Evolutionary conservation across 148 eudicot species (phyloP).

Genomic region (Persicaria maculosa): DNA sequence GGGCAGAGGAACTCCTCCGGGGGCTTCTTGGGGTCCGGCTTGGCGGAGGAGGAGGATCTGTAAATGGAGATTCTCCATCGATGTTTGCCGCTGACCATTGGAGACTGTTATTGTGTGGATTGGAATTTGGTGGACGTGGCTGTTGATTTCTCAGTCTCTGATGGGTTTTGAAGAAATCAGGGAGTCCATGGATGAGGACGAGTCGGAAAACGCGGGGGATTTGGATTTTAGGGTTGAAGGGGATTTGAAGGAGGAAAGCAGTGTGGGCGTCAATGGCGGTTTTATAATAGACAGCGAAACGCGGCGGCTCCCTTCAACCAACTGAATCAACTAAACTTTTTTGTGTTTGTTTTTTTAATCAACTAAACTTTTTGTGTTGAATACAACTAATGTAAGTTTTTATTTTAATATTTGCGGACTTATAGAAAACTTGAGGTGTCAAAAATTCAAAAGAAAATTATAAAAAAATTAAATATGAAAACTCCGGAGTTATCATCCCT

Average conservation of each 20-base stretch:
- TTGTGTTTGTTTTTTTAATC: not conserved
- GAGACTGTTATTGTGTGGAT: not conserved
- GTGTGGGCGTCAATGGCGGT: not conserved
- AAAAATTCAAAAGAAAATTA: no score
- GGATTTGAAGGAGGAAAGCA: constrained; percentile 6
- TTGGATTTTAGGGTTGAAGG: not conserved
- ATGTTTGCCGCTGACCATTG: constrained; percentile 48
- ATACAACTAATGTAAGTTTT: no score
- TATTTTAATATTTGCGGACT: no score
- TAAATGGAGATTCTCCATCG: constrained; percentile 59
- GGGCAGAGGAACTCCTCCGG: constrained; percentile 71
- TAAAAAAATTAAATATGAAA: no score
- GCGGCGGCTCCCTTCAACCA: not conserved
- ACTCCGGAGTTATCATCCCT: no score
- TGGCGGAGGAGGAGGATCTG: constrained; percentile 25
- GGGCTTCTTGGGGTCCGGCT: constrained; percentile 2
- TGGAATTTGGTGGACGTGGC: no score
- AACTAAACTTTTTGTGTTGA: no score
- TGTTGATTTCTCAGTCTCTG: not conserved
- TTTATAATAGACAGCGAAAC: not conserved
- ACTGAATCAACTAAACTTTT: not conserved
- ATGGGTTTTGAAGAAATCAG: not conserved
- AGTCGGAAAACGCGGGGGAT: no score
- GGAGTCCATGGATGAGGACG: not conserved
- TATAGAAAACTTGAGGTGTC: no score